Percentiles rank a stretch among this genome's conserved stretches.
phyloP scores from a whole-genome alignment of 2,329 filamentous ascomycete genomes.

The Arthrinium phaeospermum region DNA sequence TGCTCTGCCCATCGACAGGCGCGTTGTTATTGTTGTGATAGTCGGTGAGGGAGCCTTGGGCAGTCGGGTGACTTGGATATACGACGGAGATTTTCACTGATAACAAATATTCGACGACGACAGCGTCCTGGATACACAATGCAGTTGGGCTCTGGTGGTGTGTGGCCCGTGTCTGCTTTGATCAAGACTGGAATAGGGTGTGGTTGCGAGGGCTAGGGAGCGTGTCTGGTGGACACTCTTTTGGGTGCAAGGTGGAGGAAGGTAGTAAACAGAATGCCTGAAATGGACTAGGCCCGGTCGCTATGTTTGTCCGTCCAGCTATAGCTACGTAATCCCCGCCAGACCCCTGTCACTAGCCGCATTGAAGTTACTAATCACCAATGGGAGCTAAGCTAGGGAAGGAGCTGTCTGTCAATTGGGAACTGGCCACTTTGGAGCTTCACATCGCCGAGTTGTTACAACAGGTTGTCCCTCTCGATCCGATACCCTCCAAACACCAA shows the following conservation, averaged over 20 bases:
- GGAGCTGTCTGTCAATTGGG: slow-evolving; percentile 12
- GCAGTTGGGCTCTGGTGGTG: not conserved
- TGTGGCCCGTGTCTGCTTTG: slow-evolving; percentile 6
- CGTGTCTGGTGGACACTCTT: slow-evolving; percentile 14
- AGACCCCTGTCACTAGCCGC: not conserved
- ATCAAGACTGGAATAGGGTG: slow-evolving; percentile 12
- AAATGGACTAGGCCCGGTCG: slow-evolving; percentile 2
- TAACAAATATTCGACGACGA: not conserved
- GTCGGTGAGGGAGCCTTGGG: not conserved
- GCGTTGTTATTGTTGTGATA: not conserved
- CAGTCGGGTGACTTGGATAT: not conserved
- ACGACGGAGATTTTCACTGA: not conserved
- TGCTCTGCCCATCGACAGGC: slow-evolving; percentile 32
- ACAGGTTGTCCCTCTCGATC: slow-evolving; percentile 16
- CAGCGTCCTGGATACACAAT: not conserved
- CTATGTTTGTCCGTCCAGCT: slow-evolving; percentile 12
- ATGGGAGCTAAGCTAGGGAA: slow-evolving; percentile 3
- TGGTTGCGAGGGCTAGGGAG: not conserved
- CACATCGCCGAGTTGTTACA: slow-evolving; percentile 9
- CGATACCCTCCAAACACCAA: not conserved
- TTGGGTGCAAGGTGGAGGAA: not conserved
- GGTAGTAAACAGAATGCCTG: slow-evolving; percentile 13
- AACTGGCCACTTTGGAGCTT: slow-evolving; percentile 20
- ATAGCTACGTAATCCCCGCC: slow-evolving; percentile 3
- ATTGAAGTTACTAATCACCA: slow-evolving; percentile 12